phyloP scores from a whole-genome alignment of 2,329 filamentous ascomycete genomes.

The Diaporthe vexans region DNA sequence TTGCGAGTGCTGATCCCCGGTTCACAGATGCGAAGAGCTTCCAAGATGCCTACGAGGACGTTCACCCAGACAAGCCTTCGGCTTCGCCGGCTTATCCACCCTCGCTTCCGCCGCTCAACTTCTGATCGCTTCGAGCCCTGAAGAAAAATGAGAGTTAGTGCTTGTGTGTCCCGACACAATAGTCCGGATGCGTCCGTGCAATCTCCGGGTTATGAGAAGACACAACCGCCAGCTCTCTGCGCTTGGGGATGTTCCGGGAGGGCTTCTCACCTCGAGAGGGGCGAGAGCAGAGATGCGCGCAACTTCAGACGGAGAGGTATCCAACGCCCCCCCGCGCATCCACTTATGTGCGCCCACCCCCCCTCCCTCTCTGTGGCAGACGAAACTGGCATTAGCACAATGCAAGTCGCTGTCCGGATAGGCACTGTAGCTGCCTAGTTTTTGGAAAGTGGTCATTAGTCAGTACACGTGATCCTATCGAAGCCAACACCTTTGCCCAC shows the following conservation, averaged over 20 bases:
- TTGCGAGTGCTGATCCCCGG: neutral
- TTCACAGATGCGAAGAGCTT: slow-evolving; percentile 14
- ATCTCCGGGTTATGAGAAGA: neutral
- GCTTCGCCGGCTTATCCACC: slow-evolving; percentile 22
- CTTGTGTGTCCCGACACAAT: neutral
- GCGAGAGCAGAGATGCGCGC: neutral
- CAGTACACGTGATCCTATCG: neutral
- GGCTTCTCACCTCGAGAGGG: neutral
- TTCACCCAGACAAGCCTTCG: slow-evolving; percentile 2
- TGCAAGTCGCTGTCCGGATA: neutral
- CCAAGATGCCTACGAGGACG: neutral
- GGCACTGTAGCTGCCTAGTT: neutral
- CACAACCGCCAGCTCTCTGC: neutral
- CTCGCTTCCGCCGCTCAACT: slow-evolving; percentile 22
- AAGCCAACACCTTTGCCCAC: neutral
- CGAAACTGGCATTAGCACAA: neutral
- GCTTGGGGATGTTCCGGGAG: neutral
- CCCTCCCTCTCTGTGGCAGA: neutral
- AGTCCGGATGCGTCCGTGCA: neutral
- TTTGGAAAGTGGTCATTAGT: neutral
- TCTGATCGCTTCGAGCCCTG: neutral
- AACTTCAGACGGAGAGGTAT: neutral
- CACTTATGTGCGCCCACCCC: too few species aligned
- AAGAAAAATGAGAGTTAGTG: neutral
- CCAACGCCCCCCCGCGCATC: neutral